Conservation (phyloP, 2,329 filamentous ascomycete species). For the Pyrenophora teres region DNA sequence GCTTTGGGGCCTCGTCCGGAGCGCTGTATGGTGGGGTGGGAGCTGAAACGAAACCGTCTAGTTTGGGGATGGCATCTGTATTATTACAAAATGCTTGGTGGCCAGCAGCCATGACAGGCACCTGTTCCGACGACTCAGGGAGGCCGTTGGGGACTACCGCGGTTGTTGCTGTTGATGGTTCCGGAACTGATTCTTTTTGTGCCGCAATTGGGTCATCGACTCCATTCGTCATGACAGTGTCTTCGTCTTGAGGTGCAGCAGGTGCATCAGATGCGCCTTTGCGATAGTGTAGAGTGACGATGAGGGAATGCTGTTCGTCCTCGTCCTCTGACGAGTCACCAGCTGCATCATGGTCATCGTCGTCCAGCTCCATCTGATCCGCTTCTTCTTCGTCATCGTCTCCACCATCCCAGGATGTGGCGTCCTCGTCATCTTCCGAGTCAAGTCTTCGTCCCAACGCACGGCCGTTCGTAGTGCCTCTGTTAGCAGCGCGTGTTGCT, state of each 20-base stretch:
- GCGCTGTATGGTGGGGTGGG: conserved; percentile 31
- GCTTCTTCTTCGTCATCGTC: conserved; percentile 76
- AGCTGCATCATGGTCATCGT: conserved; percentile 58
- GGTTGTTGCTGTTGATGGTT: background rate
- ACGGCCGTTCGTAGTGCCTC: conserved; percentile 25
- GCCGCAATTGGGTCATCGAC: background rate
- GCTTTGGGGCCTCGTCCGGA: conserved; percentile 20
- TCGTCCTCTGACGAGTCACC: conserved; percentile 40
- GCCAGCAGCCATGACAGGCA: conserved; percentile 1
- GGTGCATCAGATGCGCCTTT: conserved; percentile 22
- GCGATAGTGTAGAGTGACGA: conserved; percentile 68
- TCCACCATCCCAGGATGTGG: conserved; percentile 68
- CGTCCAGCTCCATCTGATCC: conserved; percentile 66
- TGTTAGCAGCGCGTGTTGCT: conserved; percentile 45
- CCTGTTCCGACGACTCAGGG: conserved; percentile 4
- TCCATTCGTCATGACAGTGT: conserved; percentile 3
- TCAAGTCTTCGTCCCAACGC: conserved; percentile 51
- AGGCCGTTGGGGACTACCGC: conserved; percentile 6
- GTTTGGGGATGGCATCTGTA: conserved; percentile 12
- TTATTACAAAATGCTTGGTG: conserved; percentile 4
- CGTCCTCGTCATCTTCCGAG: conserved; percentile 70
- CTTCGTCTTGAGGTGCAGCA: background rate
- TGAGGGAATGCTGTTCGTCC: conserved; percentile 60
- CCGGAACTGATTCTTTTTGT: background rate
- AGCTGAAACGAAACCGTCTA: conserved; percentile 22